phyloP scores from a whole-genome alignment of 2,329 filamentous ascomycete genomes.

The Alternaria hordeiaustralica region DNA sequence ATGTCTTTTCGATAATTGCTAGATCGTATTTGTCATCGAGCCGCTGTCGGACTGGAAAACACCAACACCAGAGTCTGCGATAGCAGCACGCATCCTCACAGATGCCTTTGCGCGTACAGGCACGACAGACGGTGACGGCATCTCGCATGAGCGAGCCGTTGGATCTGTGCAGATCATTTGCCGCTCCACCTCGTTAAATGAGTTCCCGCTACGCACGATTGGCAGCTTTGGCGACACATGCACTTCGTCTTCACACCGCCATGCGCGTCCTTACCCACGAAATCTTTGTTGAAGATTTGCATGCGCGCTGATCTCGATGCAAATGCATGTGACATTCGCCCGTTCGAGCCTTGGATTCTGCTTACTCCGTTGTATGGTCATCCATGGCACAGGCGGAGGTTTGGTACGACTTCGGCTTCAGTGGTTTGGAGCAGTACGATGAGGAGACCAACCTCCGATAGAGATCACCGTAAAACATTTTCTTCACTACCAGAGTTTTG shows the following conservation, averaged over 20 bases:
- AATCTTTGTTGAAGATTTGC: neutral
- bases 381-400: neutral
- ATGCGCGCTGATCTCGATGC: neutral
- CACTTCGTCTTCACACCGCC: conserved; percentile 12
- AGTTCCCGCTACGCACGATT: conserved; percentile 22
- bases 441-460: neutral
- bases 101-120: neutral
- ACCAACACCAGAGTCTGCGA: neutral
- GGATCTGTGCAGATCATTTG: conserved; percentile 18
- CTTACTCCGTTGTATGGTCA: neutral
- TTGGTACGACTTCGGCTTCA: neutral
- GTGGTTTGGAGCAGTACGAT: neutral
- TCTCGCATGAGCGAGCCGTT: conserved; percentile 15
- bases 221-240: conserved; percentile 25
- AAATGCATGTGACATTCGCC: neutral
- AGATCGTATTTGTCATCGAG: conserved; percentile 11
- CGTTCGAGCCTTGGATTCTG: neutral
- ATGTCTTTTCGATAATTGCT: conserved; percentile 1
- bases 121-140: conserved; percentile 10
- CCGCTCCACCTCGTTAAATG: conserved; percentile 9
- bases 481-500: neutral
- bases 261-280: conserved; percentile 3
- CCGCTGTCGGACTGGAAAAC: conserved; percentile 6
- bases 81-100: neutral
- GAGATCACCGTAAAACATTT: neutral